These are phyloP conservation scores for Exophiala alcalophila DNA, from an alignment of 2,329 filamentous ascomycete genomes.

Conservation along the genomic window DNA sequence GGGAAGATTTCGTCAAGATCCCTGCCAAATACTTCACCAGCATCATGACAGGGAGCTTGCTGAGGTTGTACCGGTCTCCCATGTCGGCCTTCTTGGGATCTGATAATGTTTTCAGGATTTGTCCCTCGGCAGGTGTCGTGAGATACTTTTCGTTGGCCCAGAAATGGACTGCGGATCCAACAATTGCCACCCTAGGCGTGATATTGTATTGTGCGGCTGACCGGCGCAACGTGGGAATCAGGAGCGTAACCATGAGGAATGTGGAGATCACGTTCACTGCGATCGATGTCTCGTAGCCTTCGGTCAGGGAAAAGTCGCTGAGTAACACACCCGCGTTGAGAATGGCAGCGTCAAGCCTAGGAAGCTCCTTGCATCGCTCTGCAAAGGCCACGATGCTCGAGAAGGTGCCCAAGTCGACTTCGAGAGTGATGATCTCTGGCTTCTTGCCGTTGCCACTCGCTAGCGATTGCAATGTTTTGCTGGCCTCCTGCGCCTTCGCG, in stretches of 20 bases:
- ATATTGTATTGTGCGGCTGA: constrained; percentile 35
- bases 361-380: constrained; percentile 32
- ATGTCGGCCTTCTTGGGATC: constrained; percentile 38
- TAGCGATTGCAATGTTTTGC: constrained; percentile 32
- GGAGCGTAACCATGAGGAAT: constrained; percentile 28
- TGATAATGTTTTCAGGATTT: constrained; percentile 26
- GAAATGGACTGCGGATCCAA: constrained; percentile 37
- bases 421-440: constrained; percentile 25
- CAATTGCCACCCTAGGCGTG: constrained; percentile 34
- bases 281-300: constrained; percentile 32
- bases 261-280: constrained; percentile 33
- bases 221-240: constrained; percentile 41
- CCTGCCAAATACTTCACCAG: constrained; percentile 19
- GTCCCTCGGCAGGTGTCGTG: constrained; percentile 16
- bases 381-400: constrained; percentile 39
- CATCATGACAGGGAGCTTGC: constrained; percentile 40
- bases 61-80: constrained; percentile 43
- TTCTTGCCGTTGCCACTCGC: constrained; percentile 6
- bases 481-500: constrained; percentile 40
- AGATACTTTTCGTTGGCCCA: constrained; percentile 33
- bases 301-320: constrained; percentile 31
- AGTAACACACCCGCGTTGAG: constrained; percentile 46
- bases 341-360: constrained; percentile 39
- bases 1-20: constrained; percentile 20
- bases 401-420: constrained; percentile 40